phyloP scores from a whole-genome alignment of 176 grass and related monocot genomes.

The Aegilops longissima region DNA sequence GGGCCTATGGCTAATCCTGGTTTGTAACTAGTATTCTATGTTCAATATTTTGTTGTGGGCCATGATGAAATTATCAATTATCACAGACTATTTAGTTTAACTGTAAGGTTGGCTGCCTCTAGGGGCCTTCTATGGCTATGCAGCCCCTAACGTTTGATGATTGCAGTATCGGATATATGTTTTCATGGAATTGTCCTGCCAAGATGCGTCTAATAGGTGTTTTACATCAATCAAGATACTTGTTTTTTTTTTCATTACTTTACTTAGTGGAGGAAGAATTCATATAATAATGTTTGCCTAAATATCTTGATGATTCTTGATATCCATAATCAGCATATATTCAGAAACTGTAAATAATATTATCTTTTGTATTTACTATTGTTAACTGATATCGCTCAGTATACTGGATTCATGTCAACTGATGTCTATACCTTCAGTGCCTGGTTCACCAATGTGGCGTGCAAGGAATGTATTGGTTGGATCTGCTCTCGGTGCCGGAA shows the following conservation, averaged over 20 bases:
- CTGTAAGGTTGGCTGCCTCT: background rate
- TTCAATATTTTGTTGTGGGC: background rate
- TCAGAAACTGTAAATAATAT: constrained; percentile 1
- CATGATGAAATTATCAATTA: background rate
- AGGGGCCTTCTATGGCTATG: background rate
- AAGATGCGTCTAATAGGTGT: background rate
- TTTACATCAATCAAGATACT: constrained; percentile 3
- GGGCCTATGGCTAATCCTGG: too few relatives aligned
- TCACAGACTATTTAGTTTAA: constrained; percentile 2
- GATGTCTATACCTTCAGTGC: constrained; percentile 53
- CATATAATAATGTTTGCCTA: background rate
- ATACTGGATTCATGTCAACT: constrained; percentile 1
- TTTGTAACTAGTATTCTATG: too few relatives aligned
- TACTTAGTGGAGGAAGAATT: background rate
- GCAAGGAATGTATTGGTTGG: constrained; percentile 83
- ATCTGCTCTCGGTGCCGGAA: constrained; percentile 82
- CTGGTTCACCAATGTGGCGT: constrained; percentile 78
- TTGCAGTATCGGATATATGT: background rate
- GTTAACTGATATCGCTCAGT: background rate
- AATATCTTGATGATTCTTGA: background rate
- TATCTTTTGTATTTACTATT: constrained; percentile 8
- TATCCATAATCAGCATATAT: background rate
- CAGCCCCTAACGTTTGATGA: background rate
- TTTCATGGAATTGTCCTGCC: background rate
- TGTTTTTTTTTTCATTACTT: background rate